These are phyloP conservation scores for Besnoitia besnoiti DNA, from an alignment of 169 alveolate species.

Conservation along the genomic window DNA sequence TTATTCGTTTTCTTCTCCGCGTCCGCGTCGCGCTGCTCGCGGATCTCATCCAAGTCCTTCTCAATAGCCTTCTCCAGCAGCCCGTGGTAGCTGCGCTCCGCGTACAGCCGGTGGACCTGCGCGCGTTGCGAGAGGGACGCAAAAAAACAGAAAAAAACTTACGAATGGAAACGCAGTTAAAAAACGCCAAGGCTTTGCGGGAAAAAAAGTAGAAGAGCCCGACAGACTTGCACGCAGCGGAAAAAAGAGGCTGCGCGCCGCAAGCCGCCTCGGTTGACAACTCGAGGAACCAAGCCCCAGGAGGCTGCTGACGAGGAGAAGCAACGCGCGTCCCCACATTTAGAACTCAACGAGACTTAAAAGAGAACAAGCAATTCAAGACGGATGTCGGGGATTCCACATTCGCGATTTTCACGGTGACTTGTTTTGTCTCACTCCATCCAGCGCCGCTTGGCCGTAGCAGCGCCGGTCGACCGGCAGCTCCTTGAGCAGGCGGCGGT, in stretches of 20 bases:
- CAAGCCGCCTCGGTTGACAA: no score
- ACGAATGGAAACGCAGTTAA: background rate
- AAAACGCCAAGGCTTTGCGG: no score
- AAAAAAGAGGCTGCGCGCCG: no score
- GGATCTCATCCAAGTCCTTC: conserved; percentile 39
- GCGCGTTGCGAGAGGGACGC: background rate
- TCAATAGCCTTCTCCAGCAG: conserved; percentile 57
- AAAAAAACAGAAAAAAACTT: background rate
- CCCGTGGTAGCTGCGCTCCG: conserved; percentile 51
- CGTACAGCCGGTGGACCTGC: conserved; percentile 37
- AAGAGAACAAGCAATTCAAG: no score
- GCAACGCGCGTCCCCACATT: no score
- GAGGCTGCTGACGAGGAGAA: no score
- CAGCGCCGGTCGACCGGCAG: conserved; percentile 51
- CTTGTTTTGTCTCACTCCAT: conserved; percentile 15
- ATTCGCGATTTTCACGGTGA: no score
- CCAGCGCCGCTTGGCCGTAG: conserved; percentile 62
- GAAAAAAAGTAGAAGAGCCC: no score
- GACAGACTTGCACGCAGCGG: no score
- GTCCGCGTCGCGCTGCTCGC: background rate
- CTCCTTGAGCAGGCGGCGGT: conserved; percentile 44
- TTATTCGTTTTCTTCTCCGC: background rate
- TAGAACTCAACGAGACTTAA: no score
- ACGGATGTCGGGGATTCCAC: no score
- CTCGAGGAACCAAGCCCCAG: no score